Evolutionary conservation across 176 grass and related monocot genomes (phyloP).

Genomic region (Chloris gayana): DNA sequence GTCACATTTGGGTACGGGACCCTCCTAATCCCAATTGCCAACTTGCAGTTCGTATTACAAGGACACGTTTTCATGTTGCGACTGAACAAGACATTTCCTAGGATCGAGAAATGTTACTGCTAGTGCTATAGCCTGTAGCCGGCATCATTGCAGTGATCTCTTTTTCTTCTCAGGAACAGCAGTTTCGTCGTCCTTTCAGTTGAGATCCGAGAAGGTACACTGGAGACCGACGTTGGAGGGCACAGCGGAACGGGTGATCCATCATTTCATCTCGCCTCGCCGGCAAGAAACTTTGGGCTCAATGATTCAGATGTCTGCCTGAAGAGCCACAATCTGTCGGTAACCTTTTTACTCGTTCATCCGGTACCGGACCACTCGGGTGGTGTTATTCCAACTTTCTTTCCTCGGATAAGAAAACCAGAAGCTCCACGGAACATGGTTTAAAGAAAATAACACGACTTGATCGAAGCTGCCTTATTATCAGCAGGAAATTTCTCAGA

Average conservation of each 20-base stretch:
- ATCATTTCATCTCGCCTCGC: no score
- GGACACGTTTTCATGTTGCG: no score
- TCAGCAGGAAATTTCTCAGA: constrained; percentile 7
- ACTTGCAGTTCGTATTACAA: no score
- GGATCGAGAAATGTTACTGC: neutral
- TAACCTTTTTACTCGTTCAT: neutral
- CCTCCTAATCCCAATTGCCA: neutral
- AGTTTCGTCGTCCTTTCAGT: neutral
- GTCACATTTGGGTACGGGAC: neutral
- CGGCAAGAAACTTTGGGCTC: neutral
- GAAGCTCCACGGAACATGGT: neutral
- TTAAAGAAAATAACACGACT: neutral
- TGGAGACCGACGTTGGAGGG: constrained; percentile 1
- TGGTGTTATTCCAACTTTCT: neutral
- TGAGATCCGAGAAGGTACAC: constrained; percentile 29
- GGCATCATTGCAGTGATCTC: constrained; percentile 15
- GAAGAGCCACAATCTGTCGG: constrained; percentile 12
- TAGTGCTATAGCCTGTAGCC: neutral
- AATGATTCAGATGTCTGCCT: no score
- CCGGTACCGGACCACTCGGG: neutral
- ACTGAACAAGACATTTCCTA: constrained; percentile 20
- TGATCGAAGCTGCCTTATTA: no score
- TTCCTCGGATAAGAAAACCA: neutral
- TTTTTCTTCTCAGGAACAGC: neutral
- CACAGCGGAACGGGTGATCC: constrained; percentile 1